phyloP scores from a whole-genome alignment of 371 early-diverging fungal species.

The Modicella reniformis region DNA sequence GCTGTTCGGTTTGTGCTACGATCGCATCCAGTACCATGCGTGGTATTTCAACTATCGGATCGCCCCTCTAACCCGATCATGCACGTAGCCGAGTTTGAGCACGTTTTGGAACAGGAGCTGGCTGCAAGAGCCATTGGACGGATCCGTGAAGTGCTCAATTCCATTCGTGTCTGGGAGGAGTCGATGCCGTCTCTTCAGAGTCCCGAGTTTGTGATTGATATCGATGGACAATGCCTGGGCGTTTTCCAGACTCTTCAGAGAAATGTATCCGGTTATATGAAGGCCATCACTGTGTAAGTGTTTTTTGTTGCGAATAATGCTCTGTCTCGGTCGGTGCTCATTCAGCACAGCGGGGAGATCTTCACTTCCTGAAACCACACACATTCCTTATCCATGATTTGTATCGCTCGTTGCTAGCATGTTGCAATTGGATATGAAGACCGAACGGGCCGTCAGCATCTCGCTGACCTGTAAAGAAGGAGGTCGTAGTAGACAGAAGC shows the following conservation, averaged over 20 bases:
- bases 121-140: constrained; percentile 31
- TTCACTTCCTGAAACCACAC: background rate
- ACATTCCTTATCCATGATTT: background rate
- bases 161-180: constrained; percentile 32
- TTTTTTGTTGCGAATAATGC: too few species aligned
- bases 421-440: constrained; percentile 26
- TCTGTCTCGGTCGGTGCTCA: too few species aligned
- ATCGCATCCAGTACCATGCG: constrained; percentile 49
- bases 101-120: constrained; percentile 37
- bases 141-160: constrained; percentile 42
- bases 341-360: too few species aligned
- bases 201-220: constrained; percentile 46
- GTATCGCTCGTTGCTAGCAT: constrained; percentile 10
- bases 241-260: constrained; percentile 32
- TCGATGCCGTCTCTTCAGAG: constrained; percentile 18
- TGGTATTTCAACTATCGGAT: constrained; percentile 38
- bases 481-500: background rate
- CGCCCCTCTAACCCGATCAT: constrained; percentile 44
- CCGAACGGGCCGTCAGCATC: constrained; percentile 26
- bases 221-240: constrained; percentile 47
- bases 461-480: constrained; percentile 25
- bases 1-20: constrained; percentile 40
- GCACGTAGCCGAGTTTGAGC: constrained; percentile 48
- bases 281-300: constrained; percentile 22
- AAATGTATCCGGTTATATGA: background rate